A percentile compares a stretch with the other conserved stretches of the same genome.
phyloP scores from a whole-genome alignment of 192 early-diverging fungal species.

The Entomortierella parvispora region DNA sequence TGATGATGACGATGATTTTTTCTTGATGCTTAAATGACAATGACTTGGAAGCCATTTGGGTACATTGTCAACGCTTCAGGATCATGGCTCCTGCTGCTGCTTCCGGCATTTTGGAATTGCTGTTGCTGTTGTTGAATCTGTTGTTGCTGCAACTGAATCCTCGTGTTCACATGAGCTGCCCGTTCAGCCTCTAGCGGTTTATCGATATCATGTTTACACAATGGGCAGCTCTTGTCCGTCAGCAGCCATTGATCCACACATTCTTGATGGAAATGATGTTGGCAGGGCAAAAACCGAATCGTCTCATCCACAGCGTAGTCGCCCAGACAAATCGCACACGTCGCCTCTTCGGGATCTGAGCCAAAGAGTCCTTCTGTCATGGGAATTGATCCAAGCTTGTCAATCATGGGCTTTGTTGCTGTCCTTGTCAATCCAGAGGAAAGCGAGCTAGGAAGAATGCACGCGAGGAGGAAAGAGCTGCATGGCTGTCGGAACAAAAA shows the following conservation, averaged over 20 bases:
- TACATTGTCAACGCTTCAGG: not conserved
- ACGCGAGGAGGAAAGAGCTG: conserved; percentile 16
- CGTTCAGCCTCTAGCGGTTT: conserved; percentile 22
- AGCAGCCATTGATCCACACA: conserved; percentile 54
- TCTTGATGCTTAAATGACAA: conserved; percentile 6
- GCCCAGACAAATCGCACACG: conserved; percentile 51
- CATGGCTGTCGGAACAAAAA: conserved; percentile 20
- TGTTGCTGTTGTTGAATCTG: not conserved
- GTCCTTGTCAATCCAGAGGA: conserved; percentile 36
- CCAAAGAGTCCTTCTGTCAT: conserved; percentile 51
- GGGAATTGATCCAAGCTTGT: conserved; percentile 24
- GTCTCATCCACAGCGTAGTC: conserved; percentile 39
- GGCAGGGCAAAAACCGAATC: conserved; percentile 49
- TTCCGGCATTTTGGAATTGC: not conserved
- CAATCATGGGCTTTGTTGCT: conserved; percentile 51
- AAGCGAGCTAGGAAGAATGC: conserved; percentile 22
- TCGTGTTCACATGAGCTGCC: not conserved
- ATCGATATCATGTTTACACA: conserved; percentile 56
- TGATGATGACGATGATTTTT: too few species aligned
- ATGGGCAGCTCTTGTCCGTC: conserved; percentile 53
- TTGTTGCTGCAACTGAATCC: conserved; percentile 2
- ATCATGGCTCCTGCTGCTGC: not conserved
- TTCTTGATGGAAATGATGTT: conserved; percentile 52
- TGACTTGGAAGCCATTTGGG: conserved; percentile 26
- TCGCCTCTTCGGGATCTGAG: conserved; percentile 39